Percentiles rank a stretch among this genome's conserved stretches.
Evolutionary conservation across 164 flowering plant genomes (phyloP).

Genomic region (Kalanchoe fedtschenkoi): DNA sequence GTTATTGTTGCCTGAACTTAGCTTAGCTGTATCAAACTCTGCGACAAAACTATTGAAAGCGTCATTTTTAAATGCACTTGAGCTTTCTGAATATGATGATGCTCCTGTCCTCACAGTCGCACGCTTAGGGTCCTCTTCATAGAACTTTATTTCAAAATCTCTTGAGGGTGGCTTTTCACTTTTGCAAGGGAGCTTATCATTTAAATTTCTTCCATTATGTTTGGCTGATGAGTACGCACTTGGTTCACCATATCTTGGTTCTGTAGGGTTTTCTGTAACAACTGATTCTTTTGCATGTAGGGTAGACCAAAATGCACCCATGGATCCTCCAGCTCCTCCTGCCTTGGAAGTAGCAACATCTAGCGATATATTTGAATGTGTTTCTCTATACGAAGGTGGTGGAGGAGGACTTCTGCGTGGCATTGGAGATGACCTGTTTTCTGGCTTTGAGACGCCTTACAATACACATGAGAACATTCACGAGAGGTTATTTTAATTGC

Average conservation of each 20-base stretch:
- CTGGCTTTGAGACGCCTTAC: conserved; percentile 32
- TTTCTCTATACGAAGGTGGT: conserved; percentile 51
- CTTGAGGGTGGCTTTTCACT: conserved; percentile 22
- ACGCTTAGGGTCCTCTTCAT: conserved; percentile 22
- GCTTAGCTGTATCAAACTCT: conserved; percentile 60
- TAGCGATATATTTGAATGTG: conserved; percentile 23
- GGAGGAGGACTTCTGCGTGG: conserved; percentile 86
- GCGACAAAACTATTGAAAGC: conserved; percentile 70
- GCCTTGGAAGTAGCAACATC: conserved; percentile 17
- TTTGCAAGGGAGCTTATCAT: conserved; percentile 18
- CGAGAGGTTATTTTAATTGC: background rate
- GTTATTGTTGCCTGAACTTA: conserved; percentile 19
- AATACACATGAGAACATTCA: background rate
- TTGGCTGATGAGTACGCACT: conserved; percentile 13
- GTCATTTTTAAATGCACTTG: conserved; percentile 29
- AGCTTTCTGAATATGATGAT: conserved; percentile 26
- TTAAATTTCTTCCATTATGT: conserved; percentile 18
- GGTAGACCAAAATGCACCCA: conserved; percentile 93
- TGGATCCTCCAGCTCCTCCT: conserved; percentile 31
- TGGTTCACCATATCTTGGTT: conserved; percentile 51
- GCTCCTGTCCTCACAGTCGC: conserved; percentile 23
- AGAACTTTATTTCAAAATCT: conserved; percentile 48
- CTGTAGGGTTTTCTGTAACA: conserved; percentile 28
- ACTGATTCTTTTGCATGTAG: conserved; percentile 57
- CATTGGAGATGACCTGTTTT: conserved; percentile 41